Conservation (phyloP, 768 basidiomycete genomes). For the Boletus pseudo-olivaceus region DNA sequence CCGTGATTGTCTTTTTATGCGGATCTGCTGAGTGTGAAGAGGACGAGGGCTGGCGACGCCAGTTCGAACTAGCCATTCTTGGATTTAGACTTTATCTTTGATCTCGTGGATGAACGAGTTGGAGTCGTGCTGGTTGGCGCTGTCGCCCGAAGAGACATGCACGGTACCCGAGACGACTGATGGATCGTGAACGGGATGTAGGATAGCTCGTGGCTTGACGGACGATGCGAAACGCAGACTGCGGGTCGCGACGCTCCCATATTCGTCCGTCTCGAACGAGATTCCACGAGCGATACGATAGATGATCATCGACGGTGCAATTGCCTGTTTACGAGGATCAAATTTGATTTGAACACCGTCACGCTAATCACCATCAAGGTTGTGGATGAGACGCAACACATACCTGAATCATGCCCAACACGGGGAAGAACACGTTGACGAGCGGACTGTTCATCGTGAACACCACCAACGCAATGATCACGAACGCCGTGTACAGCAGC, state of each 20-base stretch:
- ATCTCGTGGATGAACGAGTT: slow-evolving; percentile 11
- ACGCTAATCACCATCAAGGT: neutral
- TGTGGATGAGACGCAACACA: neutral
- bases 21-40: neutral
- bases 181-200: neutral
- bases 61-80: neutral
- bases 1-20: neutral
- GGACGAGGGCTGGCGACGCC: neutral
- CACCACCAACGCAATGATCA: slow-evolving; percentile 8
- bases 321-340: neutral
- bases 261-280: slow-evolving; percentile 17
- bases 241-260: neutral
- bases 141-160: neutral
- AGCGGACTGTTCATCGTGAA: slow-evolving; percentile 23
- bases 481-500: slow-evolving; percentile 12
- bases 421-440: slow-evolving; percentile 22
- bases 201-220: neutral
- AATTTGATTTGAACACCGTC: neutral
- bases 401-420: slow-evolving; percentile 22
- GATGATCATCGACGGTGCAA: slow-evolving; percentile 20
- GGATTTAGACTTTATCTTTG: slow-evolving; percentile 5
- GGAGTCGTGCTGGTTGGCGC: neutral
- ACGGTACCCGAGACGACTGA: slow-evolving; percentile 10
- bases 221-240: slow-evolving; percentile 13
- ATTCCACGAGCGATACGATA: slow-evolving; percentile 21